Evolutionary conservation across 2,329 filamentous ascomycete genomes (phyloP).

Genomic region (Sodiomyces alkalinus): DNA sequence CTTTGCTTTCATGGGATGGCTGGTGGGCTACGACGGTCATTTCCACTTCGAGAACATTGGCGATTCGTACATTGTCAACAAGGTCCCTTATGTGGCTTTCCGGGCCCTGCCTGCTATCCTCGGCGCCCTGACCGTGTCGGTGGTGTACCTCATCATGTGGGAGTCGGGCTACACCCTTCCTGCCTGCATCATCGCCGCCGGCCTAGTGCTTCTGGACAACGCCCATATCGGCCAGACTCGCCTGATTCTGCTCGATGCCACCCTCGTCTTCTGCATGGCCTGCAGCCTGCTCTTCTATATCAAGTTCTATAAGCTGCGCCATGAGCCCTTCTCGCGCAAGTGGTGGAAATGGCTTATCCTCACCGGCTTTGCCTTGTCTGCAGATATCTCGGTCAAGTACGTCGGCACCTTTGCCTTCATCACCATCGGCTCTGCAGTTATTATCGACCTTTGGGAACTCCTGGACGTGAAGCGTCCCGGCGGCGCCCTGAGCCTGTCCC

Average conservation of each 20-base stretch:
- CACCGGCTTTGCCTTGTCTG: slow-evolving; percentile 87
- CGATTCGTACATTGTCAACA: slow-evolving; percentile 93
- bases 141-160: slow-evolving; percentile 97
- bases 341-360: slow-evolving; percentile 99
- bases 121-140: slow-evolving; percentile 84
- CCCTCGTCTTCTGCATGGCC: slow-evolving; percentile 89
- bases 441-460: slow-evolving; percentile 90
- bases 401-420: slow-evolving; percentile 94
- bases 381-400: slow-evolving; percentile 97
- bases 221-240: slow-evolving; percentile 94
- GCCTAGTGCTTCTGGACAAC: slow-evolving; percentile 87
- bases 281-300: slow-evolving; percentile 88
- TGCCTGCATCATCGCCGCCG: slow-evolving; percentile 73
- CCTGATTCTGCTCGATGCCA: slow-evolving; percentile 87
- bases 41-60: slow-evolving; percentile 99
- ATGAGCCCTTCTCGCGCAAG: slow-evolving; percentile 78
- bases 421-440: slow-evolving; percentile 85
- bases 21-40: slow-evolving; percentile 90
- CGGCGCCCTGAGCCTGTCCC: slow-evolving; percentile 62
- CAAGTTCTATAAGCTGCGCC: slow-evolving; percentile 92
- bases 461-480: slow-evolving; percentile 75
- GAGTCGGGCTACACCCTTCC: slow-evolving; percentile 95
- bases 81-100: slow-evolving; percentile 93
- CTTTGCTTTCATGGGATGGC: slow-evolving; percentile 92
- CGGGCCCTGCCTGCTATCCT: slow-evolving; percentile 84